Percentiles rank a stretch among this genome's conserved stretches.
Conservation (phyloP, 2,329 filamentous ascomycete species). For the Penicillium thymicola region DNA sequence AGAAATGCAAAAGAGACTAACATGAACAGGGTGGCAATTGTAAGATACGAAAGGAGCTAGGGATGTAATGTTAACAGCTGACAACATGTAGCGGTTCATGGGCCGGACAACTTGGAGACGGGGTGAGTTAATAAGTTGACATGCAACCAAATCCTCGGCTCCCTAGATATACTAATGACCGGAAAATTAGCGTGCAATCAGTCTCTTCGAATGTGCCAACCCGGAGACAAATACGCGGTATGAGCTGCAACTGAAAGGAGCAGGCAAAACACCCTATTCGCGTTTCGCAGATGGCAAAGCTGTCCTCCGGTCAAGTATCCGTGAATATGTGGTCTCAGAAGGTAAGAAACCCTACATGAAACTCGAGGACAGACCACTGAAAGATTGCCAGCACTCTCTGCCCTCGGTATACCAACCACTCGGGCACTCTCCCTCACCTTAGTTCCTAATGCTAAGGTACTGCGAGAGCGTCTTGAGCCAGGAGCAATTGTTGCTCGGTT, state of each 20-base stretch:
- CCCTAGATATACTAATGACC: constrained; percentile 6
- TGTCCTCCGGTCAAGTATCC: constrained; percentile 84
- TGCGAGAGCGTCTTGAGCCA: constrained; percentile 77
- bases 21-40: constrained; percentile 48
- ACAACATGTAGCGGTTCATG: constrained; percentile 66
- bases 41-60: constrained; percentile 25
- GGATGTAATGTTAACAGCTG: constrained; percentile 21
- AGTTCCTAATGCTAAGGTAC: constrained; percentile 67
- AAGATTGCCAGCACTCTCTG: constrained; percentile 58
- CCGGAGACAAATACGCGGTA: constrained; percentile 68
- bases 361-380: not conserved
- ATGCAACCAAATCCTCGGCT: not conserved
- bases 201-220: constrained; percentile 85
- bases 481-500: constrained; percentile 91
- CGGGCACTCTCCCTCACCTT: constrained; percentile 79
- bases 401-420: constrained; percentile 80
- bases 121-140: constrained; percentile 43
- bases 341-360: constrained; percentile 39
- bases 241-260: constrained; percentile 92
- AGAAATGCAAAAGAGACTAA: constrained; percentile 1
- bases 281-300: constrained; percentile 95
- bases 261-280: constrained; percentile 89
- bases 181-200: constrained; percentile 67
- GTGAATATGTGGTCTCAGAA: constrained; percentile 92
- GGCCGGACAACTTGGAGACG: constrained; percentile 94